Evolutionary conservation across 2,329 filamentous ascomycete genomes (phyloP), one percentile per base, ranked within the genome.

Genomic region (Capronia epimyces): DNA sequence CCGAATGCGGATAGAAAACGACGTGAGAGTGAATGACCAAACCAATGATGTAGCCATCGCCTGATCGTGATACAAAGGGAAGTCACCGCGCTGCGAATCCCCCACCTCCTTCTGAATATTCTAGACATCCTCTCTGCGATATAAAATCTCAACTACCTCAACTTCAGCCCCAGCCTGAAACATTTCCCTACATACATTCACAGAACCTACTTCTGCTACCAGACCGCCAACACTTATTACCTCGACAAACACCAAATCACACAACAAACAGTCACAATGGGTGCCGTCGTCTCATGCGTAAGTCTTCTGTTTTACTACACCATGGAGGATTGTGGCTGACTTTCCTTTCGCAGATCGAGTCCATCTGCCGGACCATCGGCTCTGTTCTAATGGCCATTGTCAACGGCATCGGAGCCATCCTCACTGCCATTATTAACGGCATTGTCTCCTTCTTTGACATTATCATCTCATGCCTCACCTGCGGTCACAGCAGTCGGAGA

Each of bases 251-350:
- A 50, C 3, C 9, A 39, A 21, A 42, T 37, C 22, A 25, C 13
- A 36, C 39, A 47, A 31, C 40, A 5, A n/a, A 63, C 61, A 54
- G 47, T 63, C 70, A 83, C 69, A 61, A 91, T 93, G 87, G 87
- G 87, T 73, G 86, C 84, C 70, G 83, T 93, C 65, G 76, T 89
- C 60, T 90, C 86, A 67, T 90, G 87, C 67, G 87, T 91, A 87
- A 65, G 86, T 79, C 36, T 20, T n/a, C 31, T 39, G 5, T 24
- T 20, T 36, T 36, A 15, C 24, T 24, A 15, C 29, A n/a, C n/a
- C n/a, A n/a, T n/a, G n/a, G n/a, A n/a, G n/a, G n/a, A n/a, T n/a
- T n/a, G n/a, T n/a, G n/a, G n/a, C n/a, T n/a, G n/a, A n/a, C n/a
- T n/a, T n/a, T n/a, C n/a, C n/a, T n/a, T n/a, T n/a, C n/a, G n/a